Base-by-base conservation (phyloP, 352 stramenopile species). In the Phytopythium cucurbitacearum region DNA sequence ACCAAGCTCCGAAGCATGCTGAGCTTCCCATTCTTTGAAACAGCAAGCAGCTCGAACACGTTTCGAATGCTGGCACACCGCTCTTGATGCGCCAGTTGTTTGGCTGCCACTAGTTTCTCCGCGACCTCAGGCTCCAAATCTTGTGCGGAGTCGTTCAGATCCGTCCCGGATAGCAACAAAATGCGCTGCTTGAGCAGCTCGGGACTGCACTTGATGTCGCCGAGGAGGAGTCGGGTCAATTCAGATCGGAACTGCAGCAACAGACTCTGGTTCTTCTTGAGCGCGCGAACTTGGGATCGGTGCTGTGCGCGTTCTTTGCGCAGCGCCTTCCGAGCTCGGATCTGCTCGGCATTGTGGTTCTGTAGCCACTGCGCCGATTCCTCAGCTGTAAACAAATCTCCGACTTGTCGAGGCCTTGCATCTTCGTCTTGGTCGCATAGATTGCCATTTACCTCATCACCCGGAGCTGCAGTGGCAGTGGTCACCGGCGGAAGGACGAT, bases 1-100 rank as follows among this genome's bases (percentile, higher is more conserved):
- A 87, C 80, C 7, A 90, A 40, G 9, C 82, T 60, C 34, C 85
- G 77, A 10, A 90, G 56, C 38, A 88, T 54, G 13, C 87, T 74
- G 0, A 90, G 38, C 15, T 65, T 74, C 1, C 74, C 79, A 3
- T 48, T 41, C 1, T 55, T 73, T 9, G 42, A 55, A 32, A 67
- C 61, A 48, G 89, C 75, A 0, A 72, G 57, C 8, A 78, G 40
- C 2, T 66, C 58, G 54, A 89, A 90, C 8, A 83, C 66, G 13
- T 80, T 80, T 11, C 71, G 60, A 11, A 83, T 65, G 21, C 73
- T 81, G n/a, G 64, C 69, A 12, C 67, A 34, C 4, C 60, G 71
- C 7, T 65, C 50, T 16, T 63, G 51, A 15, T 54, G 36, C 1
- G 32, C 46, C 0, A 48, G 13, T 28, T 21, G 52, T 21, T 76